These are phyloP conservation scores for Pluteus cervinus DNA, from an alignment of 768 basidiomycete genomes.

Conservation along the genomic window DNA sequence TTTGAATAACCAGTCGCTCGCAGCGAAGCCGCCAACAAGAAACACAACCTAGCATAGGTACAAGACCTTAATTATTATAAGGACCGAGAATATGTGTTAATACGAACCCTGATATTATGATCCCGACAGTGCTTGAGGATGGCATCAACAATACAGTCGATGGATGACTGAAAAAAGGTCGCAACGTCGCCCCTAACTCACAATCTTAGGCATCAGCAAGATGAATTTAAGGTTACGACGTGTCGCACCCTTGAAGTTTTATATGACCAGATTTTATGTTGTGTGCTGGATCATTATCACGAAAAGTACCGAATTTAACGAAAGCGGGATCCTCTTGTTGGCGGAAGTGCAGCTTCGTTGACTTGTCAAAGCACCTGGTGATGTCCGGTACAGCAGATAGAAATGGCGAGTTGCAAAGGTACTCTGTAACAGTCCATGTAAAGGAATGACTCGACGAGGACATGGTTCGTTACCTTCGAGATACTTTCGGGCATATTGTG, in stretches of 20 bases:
- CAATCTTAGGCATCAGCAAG: background rate
- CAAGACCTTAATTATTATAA: too few relatives aligned
- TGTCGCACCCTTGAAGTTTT: constrained; percentile 25
- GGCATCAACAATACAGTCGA: constrained; percentile 10
- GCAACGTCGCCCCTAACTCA: constrained; percentile 11
- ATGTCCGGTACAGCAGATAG: constrained; percentile 1
- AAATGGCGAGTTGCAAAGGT: background rate
- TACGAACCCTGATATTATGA: background rate
- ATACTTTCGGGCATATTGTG: constrained; percentile 1
- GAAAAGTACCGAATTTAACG: constrained; percentile 13
- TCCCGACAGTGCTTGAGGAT: constrained; percentile 1
- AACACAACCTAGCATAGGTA: constrained; percentile 15
- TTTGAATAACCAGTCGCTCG: constrained; percentile 35
- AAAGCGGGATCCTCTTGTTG: background rate
- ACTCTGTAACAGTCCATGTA: background rate
- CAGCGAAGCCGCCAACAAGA: constrained; percentile 43
- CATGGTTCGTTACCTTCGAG: too few relatives aligned
- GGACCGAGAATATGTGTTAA: too few relatives aligned
- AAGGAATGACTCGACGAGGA: too few relatives aligned
- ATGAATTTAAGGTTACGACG: background rate
- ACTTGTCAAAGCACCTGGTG: constrained; percentile 3
- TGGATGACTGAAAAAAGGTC: constrained; percentile 14
- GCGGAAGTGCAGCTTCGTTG: constrained; percentile 1
- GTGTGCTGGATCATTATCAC: constrained; percentile 27
- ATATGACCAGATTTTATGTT: constrained; percentile 34